These are phyloP conservation scores for Schizosaccharomyces pombe DNA, from an alignment of 805 yeast species.

Conservation along the genomic window DNA sequence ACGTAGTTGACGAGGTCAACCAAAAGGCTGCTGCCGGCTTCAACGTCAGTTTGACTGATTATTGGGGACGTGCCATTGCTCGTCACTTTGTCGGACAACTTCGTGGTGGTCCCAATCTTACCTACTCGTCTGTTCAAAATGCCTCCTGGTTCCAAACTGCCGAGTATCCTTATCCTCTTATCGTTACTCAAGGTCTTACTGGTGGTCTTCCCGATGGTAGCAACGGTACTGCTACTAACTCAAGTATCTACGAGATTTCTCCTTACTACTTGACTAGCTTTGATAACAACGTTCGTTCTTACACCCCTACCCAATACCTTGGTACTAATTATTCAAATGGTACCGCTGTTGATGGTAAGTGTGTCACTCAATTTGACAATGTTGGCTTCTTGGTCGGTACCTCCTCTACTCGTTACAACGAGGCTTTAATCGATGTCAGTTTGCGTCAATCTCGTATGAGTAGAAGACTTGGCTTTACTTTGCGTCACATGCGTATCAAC, in stretches of 20 bases:
- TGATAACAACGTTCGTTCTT: conserved; percentile 51
- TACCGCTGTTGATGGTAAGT: conserved; percentile 17
- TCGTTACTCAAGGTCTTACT: conserved; percentile 26
- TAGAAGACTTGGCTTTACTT: conserved; percentile 9
- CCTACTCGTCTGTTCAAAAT: conserved; percentile 34
- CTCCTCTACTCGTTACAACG: conserved; percentile 22
- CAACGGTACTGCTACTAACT: conserved; percentile 31
- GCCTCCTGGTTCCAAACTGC: conserved; percentile 36
- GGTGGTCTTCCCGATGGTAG: conserved; percentile 37
- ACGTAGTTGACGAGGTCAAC: conserved; percentile 23
- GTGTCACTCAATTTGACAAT: conserved; percentile 49
- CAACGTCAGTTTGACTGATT: conserved; percentile 41
- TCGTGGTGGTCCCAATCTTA: conserved; percentile 39
- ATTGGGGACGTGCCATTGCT: conserved; percentile 58
- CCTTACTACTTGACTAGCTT: conserved; percentile 68
- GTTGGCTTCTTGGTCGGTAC: conserved; percentile 51
- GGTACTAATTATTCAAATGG: conserved; percentile 49
- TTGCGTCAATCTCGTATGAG: conserved; percentile 4
- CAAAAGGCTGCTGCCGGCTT: conserved; percentile 41
- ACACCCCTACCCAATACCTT: conserved; percentile 41
- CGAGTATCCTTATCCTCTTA: conserved; percentile 50
- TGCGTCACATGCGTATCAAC: conserved; percentile 12
- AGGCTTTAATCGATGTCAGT: conserved; percentile 6
- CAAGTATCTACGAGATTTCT: conserved; percentile 29
- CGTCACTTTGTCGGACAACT: conserved; percentile 42